Conservation (phyloP, 1,139 yeast genomes). For the Geotrichum histeridarum region DNA sequence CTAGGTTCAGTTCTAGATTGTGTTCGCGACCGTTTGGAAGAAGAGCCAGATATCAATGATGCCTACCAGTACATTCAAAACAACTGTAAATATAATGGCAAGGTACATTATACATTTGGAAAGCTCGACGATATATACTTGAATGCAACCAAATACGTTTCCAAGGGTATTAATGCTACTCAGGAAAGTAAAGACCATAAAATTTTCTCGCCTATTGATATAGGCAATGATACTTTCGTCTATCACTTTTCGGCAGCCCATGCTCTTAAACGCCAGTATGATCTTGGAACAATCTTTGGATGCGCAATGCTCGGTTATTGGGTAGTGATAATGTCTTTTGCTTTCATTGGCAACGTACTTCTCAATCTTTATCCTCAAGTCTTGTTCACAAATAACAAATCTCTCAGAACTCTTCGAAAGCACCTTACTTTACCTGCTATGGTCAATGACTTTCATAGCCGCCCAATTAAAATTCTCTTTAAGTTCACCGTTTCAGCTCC, state of each 20-base stretch:
- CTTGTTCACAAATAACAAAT: constrained; percentile 19
- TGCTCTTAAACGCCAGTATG: constrained; percentile 27
- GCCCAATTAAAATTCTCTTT: constrained; percentile 27
- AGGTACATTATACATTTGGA: constrained; percentile 10
- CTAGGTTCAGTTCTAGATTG: constrained; percentile 18
- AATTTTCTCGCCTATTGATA: background rate
- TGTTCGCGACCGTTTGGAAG: constrained; percentile 10
- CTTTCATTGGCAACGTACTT: constrained; percentile 22
- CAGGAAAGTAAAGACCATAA: background rate
- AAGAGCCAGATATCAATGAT: constrained; percentile 10
- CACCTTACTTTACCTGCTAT: constrained; percentile 35
- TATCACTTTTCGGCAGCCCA: constrained; percentile 13
- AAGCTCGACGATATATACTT: constrained; percentile 17
- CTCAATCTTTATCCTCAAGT: constrained; percentile 22
- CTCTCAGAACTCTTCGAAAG: constrained; percentile 28
- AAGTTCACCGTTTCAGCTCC: constrained; percentile 29
- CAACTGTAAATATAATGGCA: constrained; percentile 17
- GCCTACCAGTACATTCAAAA: constrained; percentile 17
- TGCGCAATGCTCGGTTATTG: constrained; percentile 28
- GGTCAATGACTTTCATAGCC: constrained; percentile 29
- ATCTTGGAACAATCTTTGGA: constrained; percentile 32
- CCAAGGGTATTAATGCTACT: background rate
- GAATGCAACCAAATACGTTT: constrained; percentile 6
- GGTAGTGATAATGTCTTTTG: constrained; percentile 24
- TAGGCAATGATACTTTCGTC: constrained; percentile 6